These are phyloP conservation scores for Penicillium coprophilum DNA, from an alignment of 495 filamentous ascomycete species.

Conservation along the genomic window DNA sequence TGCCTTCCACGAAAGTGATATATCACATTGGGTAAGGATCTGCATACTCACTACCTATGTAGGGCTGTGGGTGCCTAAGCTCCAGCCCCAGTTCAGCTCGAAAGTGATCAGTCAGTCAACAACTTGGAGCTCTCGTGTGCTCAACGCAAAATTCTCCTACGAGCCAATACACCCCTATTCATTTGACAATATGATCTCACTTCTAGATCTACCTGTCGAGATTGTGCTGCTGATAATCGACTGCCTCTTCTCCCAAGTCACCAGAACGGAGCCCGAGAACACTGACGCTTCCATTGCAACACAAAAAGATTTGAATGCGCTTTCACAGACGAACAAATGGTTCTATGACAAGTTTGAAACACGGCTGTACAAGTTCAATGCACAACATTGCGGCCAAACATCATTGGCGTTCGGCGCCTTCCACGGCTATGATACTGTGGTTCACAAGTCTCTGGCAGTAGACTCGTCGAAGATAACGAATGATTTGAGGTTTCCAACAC, in stretches of 20 bases:
- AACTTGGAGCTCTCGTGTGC: neutral
- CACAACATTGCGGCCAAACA: neutral
- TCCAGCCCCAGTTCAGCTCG: neutral
- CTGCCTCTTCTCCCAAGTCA: neutral
- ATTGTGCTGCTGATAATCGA: neutral
- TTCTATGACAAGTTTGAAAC: neutral
- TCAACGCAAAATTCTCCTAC: neutral
- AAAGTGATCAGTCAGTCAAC: neutral
- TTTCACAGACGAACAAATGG: neutral
- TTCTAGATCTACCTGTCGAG: neutral
- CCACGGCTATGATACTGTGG: neutral
- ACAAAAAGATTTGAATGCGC: neutral
- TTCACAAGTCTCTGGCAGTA: neutral
- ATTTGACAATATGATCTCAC: neutral
- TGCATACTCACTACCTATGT: too few species aligned
- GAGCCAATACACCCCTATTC: neutral
- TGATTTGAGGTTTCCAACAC: neutral
- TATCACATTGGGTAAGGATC: neutral
- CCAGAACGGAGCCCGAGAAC: neutral
- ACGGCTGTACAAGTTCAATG: neutral
- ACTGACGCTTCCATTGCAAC: neutral
- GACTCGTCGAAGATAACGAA: neutral
- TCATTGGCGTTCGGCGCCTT: constrained; percentile 3
- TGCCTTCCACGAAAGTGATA: too few species aligned
- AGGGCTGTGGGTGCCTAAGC: neutral